Base-by-base conservation (phyloP, 495 filamentous ascomycete genomes). In the Trichoderma erinaceum region DNA sequence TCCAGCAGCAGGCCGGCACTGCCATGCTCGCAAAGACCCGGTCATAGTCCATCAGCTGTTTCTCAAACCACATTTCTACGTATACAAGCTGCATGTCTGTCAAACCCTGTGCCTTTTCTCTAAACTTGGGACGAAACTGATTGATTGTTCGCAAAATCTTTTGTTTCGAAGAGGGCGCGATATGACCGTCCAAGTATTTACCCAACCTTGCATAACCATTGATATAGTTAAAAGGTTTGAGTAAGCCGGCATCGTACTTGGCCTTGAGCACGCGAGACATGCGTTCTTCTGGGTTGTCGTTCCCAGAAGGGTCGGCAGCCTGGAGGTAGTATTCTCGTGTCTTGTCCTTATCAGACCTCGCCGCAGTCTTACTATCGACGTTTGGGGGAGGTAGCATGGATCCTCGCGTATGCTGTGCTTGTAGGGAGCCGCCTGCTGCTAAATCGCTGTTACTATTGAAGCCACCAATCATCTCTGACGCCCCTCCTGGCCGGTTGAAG, bases 21-120 rank as follows among this genome's bases (percentile, higher is more conserved):
- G 95, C 94, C 95, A 99, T 98, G 77, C 92, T 96, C 15, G 95
- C 96, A 79, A 99, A 99, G 12, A 99, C 92, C 48, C 95, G 91
- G 75, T 99, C 95, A 72, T 97, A 97, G 74, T 97, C 95, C 87
- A 98, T 92, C 68, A 99, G 79, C 63, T 87, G 93, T 66, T 88
- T 86, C 75, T 99, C 95, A 72, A 99, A 97, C 94, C 95, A 97
- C 90, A 97, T 96, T 75, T 99, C 95, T 65, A 97, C 94, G 63
- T 92, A 84, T 8, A 97, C 89, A 13, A 99, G 85, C 75, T 98
- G 90, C 73, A 96, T 89, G 78, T 97, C 94, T 16, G 90, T 97
- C 71, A 98, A 79, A 41, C 81, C 86, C 70, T 97, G 92, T 80
- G 96, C 94, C 75, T 93, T 90, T 75, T 98, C 96, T 68, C 95